Base-by-base conservation (phyloP, 1,139 yeast species). In the Yamadazyma friedrichii region DNA sequence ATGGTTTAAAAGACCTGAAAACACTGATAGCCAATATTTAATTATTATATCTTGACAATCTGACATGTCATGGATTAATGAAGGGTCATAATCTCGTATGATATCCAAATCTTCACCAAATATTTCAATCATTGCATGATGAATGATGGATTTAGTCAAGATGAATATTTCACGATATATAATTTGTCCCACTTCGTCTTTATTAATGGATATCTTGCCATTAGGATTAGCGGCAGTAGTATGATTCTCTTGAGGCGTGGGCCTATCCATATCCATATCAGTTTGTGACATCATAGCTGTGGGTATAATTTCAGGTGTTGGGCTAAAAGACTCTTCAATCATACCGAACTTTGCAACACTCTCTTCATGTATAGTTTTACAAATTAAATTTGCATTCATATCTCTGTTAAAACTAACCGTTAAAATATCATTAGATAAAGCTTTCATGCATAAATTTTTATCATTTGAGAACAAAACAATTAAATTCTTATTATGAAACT, bases 391-490 rank as follows among this genome's bases (percentile, higher is more conserved):
- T 0, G 89, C 86, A 2, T 78, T 73, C 85, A 87, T 80, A 0
- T 70, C 76, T 12, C 67, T 60, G 22, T 80, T 64, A 52, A 63
- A 84, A 3, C 89, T 81, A 0, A 88, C 82, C 0, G 96, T 88
- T 30, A 80, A 64, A 0, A 88, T 58, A 0, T 71, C 82, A 52
- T 88, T 82, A 1, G 82, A 61, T 40, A 89, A 65, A 0, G 96
- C 95, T 57, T 84, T 86, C 47, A 78, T 62, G 58, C 96, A 88
- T 15, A 91, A 66, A 56, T 89, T 89, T 51, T 82, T 84, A 58
- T 91, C 98, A 58, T 89, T 86, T 0, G 96, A 84, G 40, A 88
- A 54, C 26, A 87, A 60, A 4, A 88, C 75, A 4, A 84, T 84
- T 38, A 88, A 64, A 33, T 72, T 65, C 13, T 56, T 46, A 11